phyloP scores from a whole-genome alignment of 179 eudicot genomes.

The Monotropa hypopitys region DNA sequence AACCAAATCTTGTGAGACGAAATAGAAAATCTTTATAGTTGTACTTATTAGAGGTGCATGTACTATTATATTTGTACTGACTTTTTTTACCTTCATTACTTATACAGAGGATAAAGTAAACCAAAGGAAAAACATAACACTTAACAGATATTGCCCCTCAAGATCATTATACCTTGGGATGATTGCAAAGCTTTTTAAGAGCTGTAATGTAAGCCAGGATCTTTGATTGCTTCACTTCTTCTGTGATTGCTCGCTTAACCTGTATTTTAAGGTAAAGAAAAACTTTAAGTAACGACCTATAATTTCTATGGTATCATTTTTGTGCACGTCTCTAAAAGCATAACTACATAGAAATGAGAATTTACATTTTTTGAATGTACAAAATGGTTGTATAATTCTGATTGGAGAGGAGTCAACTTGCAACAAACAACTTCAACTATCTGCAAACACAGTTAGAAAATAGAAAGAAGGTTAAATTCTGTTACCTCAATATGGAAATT shows the following conservation, averaged over 20 bases:
- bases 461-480: not conserved
- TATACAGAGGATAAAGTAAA: not conserved
- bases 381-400: constrained; percentile 68
- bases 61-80: not conserved
- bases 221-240: constrained; percentile 64
- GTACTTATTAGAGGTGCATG: not conserved
- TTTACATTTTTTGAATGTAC: constrained; percentile 88
- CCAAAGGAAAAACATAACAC: not conserved
- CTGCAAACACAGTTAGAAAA: constrained; percentile 28
- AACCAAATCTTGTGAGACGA: not conserved
- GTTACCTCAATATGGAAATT: not conserved
- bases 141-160: not conserved
- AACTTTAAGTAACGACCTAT: not conserved
- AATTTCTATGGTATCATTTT: not conserved
- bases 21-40: not conserved
- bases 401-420: constrained; percentile 80
- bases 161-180: constrained; percentile 67
- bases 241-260: constrained; percentile 73
- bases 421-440: constrained; percentile 96
- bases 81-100: not conserved
- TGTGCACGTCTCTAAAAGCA: not conserved
- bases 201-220: constrained; percentile 91
- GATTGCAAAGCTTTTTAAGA: constrained; percentile 98
- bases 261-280: constrained; percentile 16
- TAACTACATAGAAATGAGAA: constrained; percentile 9